Base-by-base conservation (phyloP, 2,329 filamentous ascomycete genomes). In the Xylariaceae sp. region DNA sequence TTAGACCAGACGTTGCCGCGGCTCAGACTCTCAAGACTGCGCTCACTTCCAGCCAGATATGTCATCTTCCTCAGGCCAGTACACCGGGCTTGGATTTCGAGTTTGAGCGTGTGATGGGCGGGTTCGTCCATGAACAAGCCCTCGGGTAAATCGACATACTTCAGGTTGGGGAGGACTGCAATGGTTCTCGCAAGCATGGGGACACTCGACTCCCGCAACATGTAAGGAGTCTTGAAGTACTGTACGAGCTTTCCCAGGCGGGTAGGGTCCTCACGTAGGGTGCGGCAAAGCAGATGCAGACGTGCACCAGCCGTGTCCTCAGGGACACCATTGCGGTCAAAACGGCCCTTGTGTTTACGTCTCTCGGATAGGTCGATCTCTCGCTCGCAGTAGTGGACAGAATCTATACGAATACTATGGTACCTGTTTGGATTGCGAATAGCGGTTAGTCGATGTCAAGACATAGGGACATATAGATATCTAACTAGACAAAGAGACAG, bases 301-400 rank as follows among this genome's bases (percentile, higher is more conserved):
- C 93, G 87, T 63, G 84, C 83, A 63, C 87, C 83, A 4, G 92
- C 86, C 2, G 89, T 85, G 73, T 97, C 91, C 68, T 92, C 86
- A 7, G 90, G 88, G 61, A 92, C 86, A 62, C 86, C 88, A 73
- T 92, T 91, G 70, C 88, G 82, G 71, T 90, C 82, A 72, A 90
- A 88, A 68, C 86, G 84, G 42, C 86, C 87, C 60, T 83, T 83
- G 63, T 86, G 86, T 72, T 89, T 91, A 63, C 92, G 88, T 73
- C 84, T 86, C 67, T 93, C 90, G 56, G 89, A 84, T 42, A 96
- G 83, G 67, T 88, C 79, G 60, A 89, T 87, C 74, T 97, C 93
- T 68, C 89, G 88, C 64, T 89, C 86, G 78, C 93, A 97, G 76
- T 96, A 97, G 75, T 97, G 93, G 37, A 97, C 92, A 15, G 89